Base-by-base conservation (phyloP, 352 stramenopile genomes). In the Pythium dissotocum region DNA sequence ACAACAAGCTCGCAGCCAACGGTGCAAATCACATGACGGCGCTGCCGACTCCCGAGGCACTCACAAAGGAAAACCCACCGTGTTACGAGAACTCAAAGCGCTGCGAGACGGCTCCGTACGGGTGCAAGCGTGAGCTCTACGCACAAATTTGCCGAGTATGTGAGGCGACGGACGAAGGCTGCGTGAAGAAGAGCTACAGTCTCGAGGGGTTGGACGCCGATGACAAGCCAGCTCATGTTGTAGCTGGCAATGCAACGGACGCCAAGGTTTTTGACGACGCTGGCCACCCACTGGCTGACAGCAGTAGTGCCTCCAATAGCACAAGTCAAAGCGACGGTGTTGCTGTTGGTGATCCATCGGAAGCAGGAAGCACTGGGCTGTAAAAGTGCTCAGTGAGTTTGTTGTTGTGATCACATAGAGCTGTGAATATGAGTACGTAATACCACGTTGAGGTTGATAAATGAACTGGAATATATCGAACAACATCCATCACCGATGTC, bases 91-190 rank as follows among this genome's bases (percentile, higher is more conserved):
- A 90, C 67, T 70, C 72, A 21, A 70, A 76, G 46, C 44, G 59
- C 7, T 89, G 81, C 28, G 70, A 69, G 0, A 38, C 53, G 0
- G 64, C 75, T 14, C 14, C 61, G 7, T 73, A 67, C 16, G 82
- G 80, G 7, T 91, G 80, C 79, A 82, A 85, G 44, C 80, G 83
- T 14, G 61, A 77, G 16, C 58, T 79, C 13, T 89, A 77, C 48
- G 63, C 73, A 4, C 83, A 91, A 53, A 73, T 91, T n/a, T 91
- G 83, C 63, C 67, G 63, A 18, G 62, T 72, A 33, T 89, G 81
- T 28, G 30, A 53, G 7, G 30, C 59, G 10, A 24, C 54, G 30
- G 63, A 38, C 8, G 30, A 54, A 12, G 77, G 67, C 0, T 85
- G 77, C 26, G 60, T 72, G 21, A 76, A 75, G 59, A 21, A 48